phyloP scores from a whole-genome alignment of 306 rosid species.

The Cicer arietinum region DNA sequence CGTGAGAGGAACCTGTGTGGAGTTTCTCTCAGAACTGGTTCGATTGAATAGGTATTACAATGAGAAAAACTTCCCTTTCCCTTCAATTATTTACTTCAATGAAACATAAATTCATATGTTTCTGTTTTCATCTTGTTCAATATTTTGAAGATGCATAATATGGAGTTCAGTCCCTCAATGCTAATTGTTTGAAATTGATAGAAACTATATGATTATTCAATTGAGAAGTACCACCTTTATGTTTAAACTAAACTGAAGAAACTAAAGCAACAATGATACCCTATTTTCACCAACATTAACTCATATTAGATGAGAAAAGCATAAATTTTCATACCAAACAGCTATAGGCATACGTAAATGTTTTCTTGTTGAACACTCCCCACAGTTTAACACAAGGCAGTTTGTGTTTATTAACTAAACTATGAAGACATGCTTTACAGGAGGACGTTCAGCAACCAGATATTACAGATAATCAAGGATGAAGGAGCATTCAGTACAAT shows the following conservation, averaged over 20 bases:
- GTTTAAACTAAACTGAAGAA: slow-evolving; percentile 36
- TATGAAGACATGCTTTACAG: slow-evolving; percentile 43
- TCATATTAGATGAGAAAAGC: neutral
- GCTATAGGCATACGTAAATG: slow-evolving; percentile 4
- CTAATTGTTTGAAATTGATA: slow-evolving; percentile 23
- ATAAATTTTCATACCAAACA: neutral
- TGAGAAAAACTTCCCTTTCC: slow-evolving; percentile 37
- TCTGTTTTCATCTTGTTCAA: slow-evolving; percentile 30
- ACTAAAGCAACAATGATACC: neutral
- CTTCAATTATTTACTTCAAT: slow-evolving; percentile 16
- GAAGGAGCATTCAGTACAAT: slow-evolving; percentile 88
- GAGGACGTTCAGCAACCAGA: slow-evolving; percentile 72
- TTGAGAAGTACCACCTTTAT: slow-evolving; percentile 22
- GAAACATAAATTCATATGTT: slow-evolving; percentile 1
- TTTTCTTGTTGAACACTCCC: slow-evolving; percentile 4
- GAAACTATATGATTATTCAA: slow-evolving; percentile 12
- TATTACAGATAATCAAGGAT: slow-evolving; percentile 79
- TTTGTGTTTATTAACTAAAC: neutral
- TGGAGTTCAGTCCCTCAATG: slow-evolving; percentile 1
- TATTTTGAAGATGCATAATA: slow-evolving; percentile 22
- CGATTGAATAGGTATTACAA: slow-evolving; percentile 66
- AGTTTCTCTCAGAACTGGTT: slow-evolving; percentile 86
- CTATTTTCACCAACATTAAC: neutral
- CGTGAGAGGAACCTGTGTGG: slow-evolving; percentile 71
- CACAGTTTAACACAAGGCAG: slow-evolving; percentile 17